Evolutionary conservation across 2,329 filamentous ascomycete species (phyloP).

Genomic region (Aspergillus niger): DNA sequence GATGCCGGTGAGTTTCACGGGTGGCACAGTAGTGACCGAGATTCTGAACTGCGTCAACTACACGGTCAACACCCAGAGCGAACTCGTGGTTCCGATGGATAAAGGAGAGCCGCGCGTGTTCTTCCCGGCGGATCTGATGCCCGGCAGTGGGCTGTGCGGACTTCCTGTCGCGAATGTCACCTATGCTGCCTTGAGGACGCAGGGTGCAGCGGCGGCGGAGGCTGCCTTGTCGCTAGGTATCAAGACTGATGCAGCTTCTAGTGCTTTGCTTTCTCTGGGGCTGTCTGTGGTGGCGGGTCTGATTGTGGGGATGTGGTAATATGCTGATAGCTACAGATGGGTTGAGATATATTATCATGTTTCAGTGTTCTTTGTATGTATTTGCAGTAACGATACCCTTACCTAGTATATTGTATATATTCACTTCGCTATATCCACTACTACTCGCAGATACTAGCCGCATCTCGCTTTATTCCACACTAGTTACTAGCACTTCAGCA

Average conservation of each 20-base stretch:
- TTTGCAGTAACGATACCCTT: neutral
- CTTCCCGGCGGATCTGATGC: conserved; percentile 30
- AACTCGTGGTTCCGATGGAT: conserved; percentile 32
- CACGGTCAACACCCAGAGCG: conserved; percentile 27
- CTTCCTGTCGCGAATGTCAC: neutral
- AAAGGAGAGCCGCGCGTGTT: conserved; percentile 35
- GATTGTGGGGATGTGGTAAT: neutral
- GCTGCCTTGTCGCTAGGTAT: neutral
- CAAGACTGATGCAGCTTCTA: neutral
- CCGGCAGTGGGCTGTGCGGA: conserved; percentile 36
- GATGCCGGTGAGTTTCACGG: conserved; percentile 32
- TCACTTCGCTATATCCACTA: too few relatives aligned
- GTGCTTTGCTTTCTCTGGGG: neutral
- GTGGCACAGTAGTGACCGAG: conserved; percentile 29
- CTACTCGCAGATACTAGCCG: too few relatives aligned
- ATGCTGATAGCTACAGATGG: neutral
- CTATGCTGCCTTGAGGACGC: neutral
- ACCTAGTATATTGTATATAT: too few relatives aligned
- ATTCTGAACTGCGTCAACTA: conserved; percentile 32
- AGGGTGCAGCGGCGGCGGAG: neutral
- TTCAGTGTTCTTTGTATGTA: neutral
- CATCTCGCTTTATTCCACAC: too few relatives aligned
- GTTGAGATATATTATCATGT: neutral
- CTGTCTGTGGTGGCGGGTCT: neutral
- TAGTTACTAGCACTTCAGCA: too few relatives aligned